Conservation (phyloP, 139 green algal species). For the Coccomyxa sp. region DNA sequence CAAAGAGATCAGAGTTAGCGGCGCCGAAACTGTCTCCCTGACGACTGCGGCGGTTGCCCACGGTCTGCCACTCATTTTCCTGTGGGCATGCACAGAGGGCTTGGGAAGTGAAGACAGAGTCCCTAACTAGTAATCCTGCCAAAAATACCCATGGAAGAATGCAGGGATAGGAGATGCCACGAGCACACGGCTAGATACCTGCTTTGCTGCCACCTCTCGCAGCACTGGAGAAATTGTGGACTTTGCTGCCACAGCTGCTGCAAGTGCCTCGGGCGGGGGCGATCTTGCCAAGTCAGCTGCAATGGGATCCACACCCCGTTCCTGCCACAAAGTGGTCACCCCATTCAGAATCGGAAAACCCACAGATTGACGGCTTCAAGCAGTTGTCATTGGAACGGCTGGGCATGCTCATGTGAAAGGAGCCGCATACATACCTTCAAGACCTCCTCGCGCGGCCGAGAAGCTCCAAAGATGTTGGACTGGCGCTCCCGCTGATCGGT, state of each 20-base stretch:
- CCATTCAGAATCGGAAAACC: background rate
- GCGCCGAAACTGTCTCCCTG: no score
- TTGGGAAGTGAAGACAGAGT: no score
- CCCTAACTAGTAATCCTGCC: no score
- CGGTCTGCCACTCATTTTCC: background rate
- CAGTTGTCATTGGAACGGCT: no score
- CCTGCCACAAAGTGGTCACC: background rate
- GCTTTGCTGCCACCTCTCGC: background rate
- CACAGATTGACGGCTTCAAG: background rate
- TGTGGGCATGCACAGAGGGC: no score
- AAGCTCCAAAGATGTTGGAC: background rate
- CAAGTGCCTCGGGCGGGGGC: background rate
- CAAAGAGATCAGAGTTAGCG: no score
- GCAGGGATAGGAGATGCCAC: no score
- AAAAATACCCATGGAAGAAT: no score
- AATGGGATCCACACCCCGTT: background rate
- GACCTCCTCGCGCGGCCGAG: background rate
- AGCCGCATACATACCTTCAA: background rate
- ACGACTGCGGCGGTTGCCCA: background rate
- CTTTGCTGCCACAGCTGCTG: background rate
- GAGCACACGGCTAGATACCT: background rate
- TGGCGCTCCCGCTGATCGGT: background rate
- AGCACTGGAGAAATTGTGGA: no score
- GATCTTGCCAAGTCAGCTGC: background rate
- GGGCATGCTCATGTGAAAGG: background rate